Evolutionary conservation across 768 basidiomycete species (phyloP).

Genomic region (Saitozyma podzolica): DNA sequence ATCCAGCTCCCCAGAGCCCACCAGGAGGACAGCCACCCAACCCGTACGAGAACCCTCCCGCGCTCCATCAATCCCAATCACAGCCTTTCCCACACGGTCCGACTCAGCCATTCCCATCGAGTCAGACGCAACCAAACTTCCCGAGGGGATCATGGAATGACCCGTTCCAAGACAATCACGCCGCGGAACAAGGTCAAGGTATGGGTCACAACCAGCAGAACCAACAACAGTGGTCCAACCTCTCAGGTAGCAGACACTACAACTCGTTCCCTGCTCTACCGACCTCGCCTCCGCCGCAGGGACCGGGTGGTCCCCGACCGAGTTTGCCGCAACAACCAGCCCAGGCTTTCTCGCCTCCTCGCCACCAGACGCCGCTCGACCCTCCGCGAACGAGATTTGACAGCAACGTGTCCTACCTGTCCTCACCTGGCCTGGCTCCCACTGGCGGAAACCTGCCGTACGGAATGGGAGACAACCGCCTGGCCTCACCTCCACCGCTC

Average conservation of each 20-base stretch:
- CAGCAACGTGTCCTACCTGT: neutral
- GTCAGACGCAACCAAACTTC: too few relatives aligned
- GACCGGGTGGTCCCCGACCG: neutral
- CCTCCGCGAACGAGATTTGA: slow-evolving; percentile 14
- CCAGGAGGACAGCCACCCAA: too few relatives aligned
- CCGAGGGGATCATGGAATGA: too few relatives aligned
- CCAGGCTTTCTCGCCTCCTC: slow-evolving; percentile 7
- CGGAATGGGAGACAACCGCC: slow-evolving; percentile 21
- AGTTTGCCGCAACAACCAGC: slow-evolving; percentile 7
- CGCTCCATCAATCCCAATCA: slow-evolving; percentile 1
- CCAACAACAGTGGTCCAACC: slow-evolving; percentile 14
- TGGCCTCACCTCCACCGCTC: slow-evolving; percentile 36
- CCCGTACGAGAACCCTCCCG: too few relatives aligned
- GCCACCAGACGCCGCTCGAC: slow-evolving; percentile 8
- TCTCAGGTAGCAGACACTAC: slow-evolving; percentile 18
- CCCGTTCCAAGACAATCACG: too few relatives aligned
- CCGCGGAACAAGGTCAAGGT: too few relatives aligned
- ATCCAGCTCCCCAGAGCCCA: neutral
- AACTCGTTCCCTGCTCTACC: slow-evolving; percentile 11
- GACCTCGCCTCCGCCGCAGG: slow-evolving; percentile 6
- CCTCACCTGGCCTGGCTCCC: slow-evolving; percentile 1
- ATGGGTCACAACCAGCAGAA: neutral
- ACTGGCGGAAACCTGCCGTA: slow-evolving; percentile 9
- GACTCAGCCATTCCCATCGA: neutral
- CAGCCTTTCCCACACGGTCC: slow-evolving; percentile 7